These are phyloP conservation scores for Fusarium virguliforme DNA, from an alignment of 2,329 filamentous ascomycete genomes.

Conservation along the genomic window DNA sequence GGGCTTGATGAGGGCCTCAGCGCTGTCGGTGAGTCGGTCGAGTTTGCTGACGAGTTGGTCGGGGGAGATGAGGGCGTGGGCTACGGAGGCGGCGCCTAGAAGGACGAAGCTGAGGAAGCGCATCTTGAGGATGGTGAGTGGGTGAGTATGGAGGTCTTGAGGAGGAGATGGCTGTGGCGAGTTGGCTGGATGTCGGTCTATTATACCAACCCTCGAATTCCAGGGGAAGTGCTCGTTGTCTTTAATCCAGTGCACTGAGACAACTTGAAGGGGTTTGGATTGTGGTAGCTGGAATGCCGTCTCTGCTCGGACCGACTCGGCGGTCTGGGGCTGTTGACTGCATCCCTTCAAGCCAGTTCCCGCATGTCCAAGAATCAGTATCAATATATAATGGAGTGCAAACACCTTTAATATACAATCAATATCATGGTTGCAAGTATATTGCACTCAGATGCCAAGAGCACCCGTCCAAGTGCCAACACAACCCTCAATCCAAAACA, in stretches of 20 bases:
- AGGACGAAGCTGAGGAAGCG: background rate
- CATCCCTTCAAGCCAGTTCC: background rate
- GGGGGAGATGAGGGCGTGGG: background rate
- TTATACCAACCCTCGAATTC: background rate
- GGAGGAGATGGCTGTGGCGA: background rate
- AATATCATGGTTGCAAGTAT: background rate
- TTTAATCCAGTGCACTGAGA: background rate
- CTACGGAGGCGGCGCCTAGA: background rate
- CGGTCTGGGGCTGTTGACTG: background rate
- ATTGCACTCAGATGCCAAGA: background rate
- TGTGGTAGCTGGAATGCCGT: slow-evolving; percentile 4
- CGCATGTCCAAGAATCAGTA: no score
- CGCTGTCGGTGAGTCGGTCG: background rate
- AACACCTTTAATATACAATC: background rate
- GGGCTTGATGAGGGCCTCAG: background rate
- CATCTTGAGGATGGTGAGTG: background rate
- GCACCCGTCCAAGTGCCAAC: background rate
- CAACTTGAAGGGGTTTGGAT: background rate
- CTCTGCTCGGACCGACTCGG: background rate
- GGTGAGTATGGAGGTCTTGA: background rate
- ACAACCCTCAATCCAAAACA: background rate
- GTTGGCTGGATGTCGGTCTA: background rate
- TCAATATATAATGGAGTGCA: background rate
- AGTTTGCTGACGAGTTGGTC: background rate
- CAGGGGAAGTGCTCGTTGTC: background rate